Evolutionary conservation across 192 early-diverging fungal species (phyloP).

Genomic region (Umbelopsis vinacea): DNA sequence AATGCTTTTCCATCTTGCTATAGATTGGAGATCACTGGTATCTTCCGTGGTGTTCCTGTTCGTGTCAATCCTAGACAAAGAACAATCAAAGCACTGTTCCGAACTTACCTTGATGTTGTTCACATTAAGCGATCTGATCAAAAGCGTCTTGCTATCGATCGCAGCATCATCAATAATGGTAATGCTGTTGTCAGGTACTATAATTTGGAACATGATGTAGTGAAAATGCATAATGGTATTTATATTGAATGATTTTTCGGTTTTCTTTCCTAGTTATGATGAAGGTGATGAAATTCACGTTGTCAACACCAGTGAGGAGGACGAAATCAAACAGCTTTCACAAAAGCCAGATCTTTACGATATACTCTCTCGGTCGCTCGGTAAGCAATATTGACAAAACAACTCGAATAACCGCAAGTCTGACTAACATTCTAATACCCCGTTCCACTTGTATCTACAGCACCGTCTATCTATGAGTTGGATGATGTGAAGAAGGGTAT

Average conservation of each 20-base stretch:
- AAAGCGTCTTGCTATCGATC: conserved; percentile 68
- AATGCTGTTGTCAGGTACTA: conserved; percentile 37
- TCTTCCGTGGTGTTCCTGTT: conserved; percentile 93
- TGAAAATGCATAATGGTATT: background rate
- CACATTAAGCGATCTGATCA: conserved; percentile 85
- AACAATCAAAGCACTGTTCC: conserved; percentile 88
- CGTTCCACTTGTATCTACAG: conserved; percentile 38
- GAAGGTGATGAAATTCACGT: conserved; percentile 53
- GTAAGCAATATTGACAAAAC: conserved; percentile 25
- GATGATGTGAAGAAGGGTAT: conserved; percentile 99
- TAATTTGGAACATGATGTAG: background rate
- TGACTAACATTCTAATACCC: background rate
- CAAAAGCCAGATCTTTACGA: conserved; percentile 78
- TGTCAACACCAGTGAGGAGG: conserved; percentile 56
- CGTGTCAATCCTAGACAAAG: conserved; percentile 87
- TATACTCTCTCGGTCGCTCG: conserved; percentile 78
- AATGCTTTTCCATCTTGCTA: background rate
- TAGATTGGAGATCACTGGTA: conserved; percentile 91
- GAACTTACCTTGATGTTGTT: conserved; percentile 95
- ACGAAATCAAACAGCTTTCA: conserved; percentile 66
- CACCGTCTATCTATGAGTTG: conserved; percentile 94
- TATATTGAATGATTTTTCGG: conserved; percentile 2
- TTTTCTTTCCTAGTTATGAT: conserved; percentile 39
- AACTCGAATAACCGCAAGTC: background rate
- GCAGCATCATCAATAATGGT: conserved; percentile 17